Conservation (phyloP, 2,329 filamentous ascomycete species). For the Aspergillus fumigatus region DNA sequence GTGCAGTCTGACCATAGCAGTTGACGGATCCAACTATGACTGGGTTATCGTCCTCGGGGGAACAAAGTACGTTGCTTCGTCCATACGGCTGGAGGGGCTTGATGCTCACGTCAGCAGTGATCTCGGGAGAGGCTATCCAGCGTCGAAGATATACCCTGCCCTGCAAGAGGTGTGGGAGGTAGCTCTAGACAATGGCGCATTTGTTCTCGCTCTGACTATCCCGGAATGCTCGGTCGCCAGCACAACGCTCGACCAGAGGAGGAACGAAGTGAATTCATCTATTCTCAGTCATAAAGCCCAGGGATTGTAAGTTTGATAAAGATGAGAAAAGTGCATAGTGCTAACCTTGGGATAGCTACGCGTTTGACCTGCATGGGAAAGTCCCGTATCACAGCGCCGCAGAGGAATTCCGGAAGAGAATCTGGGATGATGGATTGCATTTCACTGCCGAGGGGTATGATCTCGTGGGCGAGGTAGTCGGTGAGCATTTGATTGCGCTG, state of each 20-base stretch:
- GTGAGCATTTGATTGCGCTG: slow-evolving; percentile 43
- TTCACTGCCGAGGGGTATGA: slow-evolving; percentile 57
- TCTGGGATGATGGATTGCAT: slow-evolving; percentile 62
- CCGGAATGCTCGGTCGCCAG: slow-evolving; percentile 46
- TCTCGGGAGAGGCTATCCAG: slow-evolving; percentile 38
- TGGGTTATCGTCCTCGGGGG: slow-evolving; percentile 62
- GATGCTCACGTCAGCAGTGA: slow-evolving; percentile 35
- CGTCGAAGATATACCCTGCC: slow-evolving; percentile 45
- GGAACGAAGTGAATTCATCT: slow-evolving; percentile 48
- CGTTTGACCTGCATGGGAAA: slow-evolving; percentile 53
- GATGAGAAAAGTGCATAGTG: background rate
- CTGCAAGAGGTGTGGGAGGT: slow-evolving; percentile 51
- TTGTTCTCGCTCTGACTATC: slow-evolving; percentile 61
- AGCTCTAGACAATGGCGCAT: slow-evolving; percentile 46
- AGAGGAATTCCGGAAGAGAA: slow-evolving; percentile 42
- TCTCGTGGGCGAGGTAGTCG: slow-evolving; percentile 57
- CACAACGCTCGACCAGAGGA: slow-evolving; percentile 28
- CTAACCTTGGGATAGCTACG: slow-evolving; percentile 40
- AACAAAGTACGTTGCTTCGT: slow-evolving; percentile 45
- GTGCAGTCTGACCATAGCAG: background rate
- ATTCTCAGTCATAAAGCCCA: slow-evolving; percentile 49
- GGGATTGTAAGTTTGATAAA: slow-evolving; percentile 48
- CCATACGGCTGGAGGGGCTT: background rate
- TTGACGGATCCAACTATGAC: slow-evolving; percentile 40
- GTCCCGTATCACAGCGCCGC: slow-evolving; percentile 53